phyloP scores from a whole-genome alignment of 1,284 basidiomycete genomes.

The Phlebopus sp. region DNA sequence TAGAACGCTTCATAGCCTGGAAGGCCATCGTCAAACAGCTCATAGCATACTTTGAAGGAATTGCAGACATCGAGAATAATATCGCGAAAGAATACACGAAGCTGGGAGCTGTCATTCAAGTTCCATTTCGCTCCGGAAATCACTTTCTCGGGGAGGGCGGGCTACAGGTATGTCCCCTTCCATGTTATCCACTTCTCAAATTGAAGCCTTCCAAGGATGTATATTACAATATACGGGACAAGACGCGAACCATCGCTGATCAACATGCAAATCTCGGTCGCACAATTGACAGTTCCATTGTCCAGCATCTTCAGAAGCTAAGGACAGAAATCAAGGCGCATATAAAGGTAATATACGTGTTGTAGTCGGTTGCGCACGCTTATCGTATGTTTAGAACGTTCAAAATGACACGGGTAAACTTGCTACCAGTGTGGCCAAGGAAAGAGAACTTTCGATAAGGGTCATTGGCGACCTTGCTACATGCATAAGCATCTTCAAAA shows the following conservation, averaged over 20 bases:
- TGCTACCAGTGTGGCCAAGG: slow-evolving; percentile 89
- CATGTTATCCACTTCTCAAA: not conserved
- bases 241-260: slow-evolving; percentile 92
- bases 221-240: slow-evolving; percentile 92
- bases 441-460: slow-evolving; percentile 88
- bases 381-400: slow-evolving; percentile 63
- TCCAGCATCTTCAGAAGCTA: slow-evolving; percentile 96
- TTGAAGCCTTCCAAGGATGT: slow-evolving; percentile 63
- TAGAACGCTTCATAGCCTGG: slow-evolving; percentile 92
- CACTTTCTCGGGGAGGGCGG: slow-evolving; percentile 95
- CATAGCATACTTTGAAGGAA: slow-evolving; percentile 85
- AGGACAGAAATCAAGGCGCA: slow-evolving; percentile 96
- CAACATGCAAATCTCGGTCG: slow-evolving; percentile 95
- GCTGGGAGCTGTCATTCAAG: slow-evolving; percentile 96
- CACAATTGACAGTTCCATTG: slow-evolving; percentile 96
- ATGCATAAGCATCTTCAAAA: slow-evolving; percentile 89
- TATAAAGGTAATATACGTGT: slow-evolving; percentile 64
- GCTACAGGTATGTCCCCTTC: slow-evolving; percentile 52
- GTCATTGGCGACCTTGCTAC: slow-evolving; percentile 87
- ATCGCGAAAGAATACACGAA: slow-evolving; percentile 93
- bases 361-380: not conserved
- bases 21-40: slow-evolving; percentile 96
- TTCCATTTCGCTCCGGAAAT: slow-evolving; percentile 93
- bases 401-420: slow-evolving; percentile 98
- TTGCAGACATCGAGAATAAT: slow-evolving; percentile 95